Evolutionary conservation across 108 stramenopile genomes (phyloP), one percentile per base, ranked within the genome.

Genomic region (Nitzschia sp.): DNA sequence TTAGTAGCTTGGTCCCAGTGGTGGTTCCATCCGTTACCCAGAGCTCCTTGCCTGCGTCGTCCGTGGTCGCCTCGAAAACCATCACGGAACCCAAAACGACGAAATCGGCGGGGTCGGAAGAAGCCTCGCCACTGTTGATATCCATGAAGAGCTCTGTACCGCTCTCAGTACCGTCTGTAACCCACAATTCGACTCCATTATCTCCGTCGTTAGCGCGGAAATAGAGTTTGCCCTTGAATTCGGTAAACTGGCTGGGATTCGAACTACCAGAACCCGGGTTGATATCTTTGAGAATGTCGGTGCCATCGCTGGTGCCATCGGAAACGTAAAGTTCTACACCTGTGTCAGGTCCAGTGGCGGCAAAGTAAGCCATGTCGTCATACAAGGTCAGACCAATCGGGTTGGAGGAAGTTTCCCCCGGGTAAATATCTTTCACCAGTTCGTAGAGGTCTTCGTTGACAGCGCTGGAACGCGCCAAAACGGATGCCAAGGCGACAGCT

Each of bases 341-440:
- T 51, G 47, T 30, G 1, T 24, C 49, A 0, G 31, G 48, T 32
- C 32, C 47, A 30, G 18, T 66, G 0, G 64, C 64, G 45, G 64
- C 47, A 31, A 66, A 66, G 48, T 53, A 53, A 0, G 26, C 64
- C 2, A 26, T 51, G 15, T 24, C 64, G 24, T 53, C 49, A 1
- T 31, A 66, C 21, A 42, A 62, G n/a, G 61, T 62, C n/a, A 62
- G 61, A 46, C 61, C 61, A 13, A 62, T 42, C 19, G 61, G 61
- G 5, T 46, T 32, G 25, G 61, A 62, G 25, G 61, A 62, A 25
- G 61, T 62, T 31, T 25, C 45, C 17, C 64, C 64, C 19, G 46
- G 27, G 30, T 66, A 53, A 33, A 66, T 66, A 30, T 66, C 64
- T 30, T 51, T 66, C 31, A 66, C 47, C 13, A 66, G 64, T 26